Conservation (phyloP, 1,139 yeast species). For the Blastobotrys malaysiensis region DNA sequence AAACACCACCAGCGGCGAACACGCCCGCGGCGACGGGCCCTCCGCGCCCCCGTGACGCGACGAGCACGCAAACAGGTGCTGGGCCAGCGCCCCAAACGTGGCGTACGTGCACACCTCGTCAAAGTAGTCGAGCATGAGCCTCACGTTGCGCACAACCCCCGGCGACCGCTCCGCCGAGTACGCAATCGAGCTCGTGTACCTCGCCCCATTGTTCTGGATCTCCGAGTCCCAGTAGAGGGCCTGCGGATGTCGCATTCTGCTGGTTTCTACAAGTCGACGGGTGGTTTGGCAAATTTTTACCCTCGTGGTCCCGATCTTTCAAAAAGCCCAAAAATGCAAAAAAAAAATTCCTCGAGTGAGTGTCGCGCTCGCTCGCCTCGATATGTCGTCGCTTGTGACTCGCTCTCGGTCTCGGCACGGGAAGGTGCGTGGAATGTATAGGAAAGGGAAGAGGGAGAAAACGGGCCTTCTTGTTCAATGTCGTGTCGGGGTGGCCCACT, state of each 20-base stretch:
- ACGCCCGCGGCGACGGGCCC: neutral
- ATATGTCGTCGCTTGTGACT: too few relatives aligned
- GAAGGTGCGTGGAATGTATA: too few relatives aligned
- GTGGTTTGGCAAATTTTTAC: too few relatives aligned
- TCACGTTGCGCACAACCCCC: neutral
- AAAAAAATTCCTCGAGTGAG: too few relatives aligned
- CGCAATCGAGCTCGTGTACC: neutral
- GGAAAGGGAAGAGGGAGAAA: neutral
- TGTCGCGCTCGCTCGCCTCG: too few relatives aligned
- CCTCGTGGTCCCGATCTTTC: too few relatives aligned
- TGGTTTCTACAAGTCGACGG: too few relatives aligned
- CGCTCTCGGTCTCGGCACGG: too few relatives aligned
- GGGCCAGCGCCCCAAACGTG: slow-evolving; percentile 10
- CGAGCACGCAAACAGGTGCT: slow-evolving; percentile 10
- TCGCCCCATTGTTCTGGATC: neutral
- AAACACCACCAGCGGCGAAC: slow-evolving; percentile 9
- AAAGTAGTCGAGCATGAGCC: neutral
- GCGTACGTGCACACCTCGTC: slow-evolving; percentile 1
- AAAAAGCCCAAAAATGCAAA: too few relatives aligned
- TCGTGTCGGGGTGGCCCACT: neutral
- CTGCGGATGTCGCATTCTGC: neutral
- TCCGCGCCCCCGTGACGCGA: slow-evolving; percentile 5
- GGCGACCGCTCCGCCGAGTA: neutral
- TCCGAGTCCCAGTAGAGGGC: neutral
- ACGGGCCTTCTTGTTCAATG: neutral